These are phyloP conservation scores for Ettlia oleoabundans DNA, from an alignment of 139 green algal species.

Conservation along the genomic window DNA sequence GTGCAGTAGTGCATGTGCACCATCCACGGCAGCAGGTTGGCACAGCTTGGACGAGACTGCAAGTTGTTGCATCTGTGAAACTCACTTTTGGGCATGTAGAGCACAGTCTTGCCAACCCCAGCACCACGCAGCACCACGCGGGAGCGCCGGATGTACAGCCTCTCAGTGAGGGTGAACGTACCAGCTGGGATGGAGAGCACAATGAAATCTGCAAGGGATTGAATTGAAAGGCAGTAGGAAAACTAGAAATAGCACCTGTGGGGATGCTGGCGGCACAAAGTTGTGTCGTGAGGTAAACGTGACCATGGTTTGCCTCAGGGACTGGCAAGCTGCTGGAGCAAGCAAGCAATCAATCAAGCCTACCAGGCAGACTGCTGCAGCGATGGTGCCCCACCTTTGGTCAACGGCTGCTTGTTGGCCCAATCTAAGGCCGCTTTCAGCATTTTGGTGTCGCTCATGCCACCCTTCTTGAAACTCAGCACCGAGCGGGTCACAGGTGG, in stretches of 20 bases:
- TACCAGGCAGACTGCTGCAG: too few species aligned
- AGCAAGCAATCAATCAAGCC: too few species aligned
- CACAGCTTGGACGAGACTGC: not conserved
- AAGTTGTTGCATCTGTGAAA: not conserved
- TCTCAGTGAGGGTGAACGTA: not conserved
- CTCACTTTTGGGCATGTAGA: slow-evolving; percentile 20
- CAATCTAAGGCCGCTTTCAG: not conserved
- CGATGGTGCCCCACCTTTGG: not conserved
- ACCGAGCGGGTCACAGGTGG: not conserved
- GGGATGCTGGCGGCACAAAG: too few species aligned
- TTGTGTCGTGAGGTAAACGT: too few species aligned
- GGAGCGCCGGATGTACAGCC: slow-evolving; percentile 1
- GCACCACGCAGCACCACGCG: slow-evolving; percentile 20
- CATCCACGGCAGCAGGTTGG: too few species aligned
- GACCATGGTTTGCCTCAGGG: too few species aligned
- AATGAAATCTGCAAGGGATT: not conserved
- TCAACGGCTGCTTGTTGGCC: not conserved
- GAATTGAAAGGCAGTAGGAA: too few species aligned
- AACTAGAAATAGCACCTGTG: too few species aligned
- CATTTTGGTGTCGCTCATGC: not conserved
- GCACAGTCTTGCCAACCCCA: not conserved
- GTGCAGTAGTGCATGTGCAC: too few species aligned
- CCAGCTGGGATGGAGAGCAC: not conserved
- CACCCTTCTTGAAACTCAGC: not conserved
- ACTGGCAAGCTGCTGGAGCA: too few species aligned